Evolutionary conservation across 2,329 filamentous ascomycete genomes (phyloP), one percentile per base, ranked within the genome.

Genomic region (Chlorencoelia australis): DNA sequence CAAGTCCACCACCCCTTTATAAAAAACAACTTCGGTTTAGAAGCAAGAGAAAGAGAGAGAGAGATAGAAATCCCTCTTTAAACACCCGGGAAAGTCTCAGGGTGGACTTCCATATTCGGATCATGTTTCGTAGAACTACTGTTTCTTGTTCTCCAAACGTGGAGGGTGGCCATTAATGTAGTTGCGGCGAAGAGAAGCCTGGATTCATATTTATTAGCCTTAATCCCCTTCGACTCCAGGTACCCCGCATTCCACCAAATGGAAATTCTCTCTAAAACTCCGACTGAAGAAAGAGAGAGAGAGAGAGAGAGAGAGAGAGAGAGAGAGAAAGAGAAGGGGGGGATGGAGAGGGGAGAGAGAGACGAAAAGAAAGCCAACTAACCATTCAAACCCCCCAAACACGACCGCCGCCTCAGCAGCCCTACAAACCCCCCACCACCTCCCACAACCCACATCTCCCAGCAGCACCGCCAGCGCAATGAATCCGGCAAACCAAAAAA

Each of bases 401-500:
- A 65, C 63, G 13, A 60, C 59, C 4, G 62, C 63, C 11, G 66
- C 67, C 28, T 48, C 41, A 11, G 43, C 39, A 10, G 47, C 46
- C 14, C 43, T 36, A 19, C 51, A 56, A 2, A 42, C 37, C 1
- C 43, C 35, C 41, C 34, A 43, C 5, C 66, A 64, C 27, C 62
- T 66, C 53, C 75, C 78, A 39, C 69, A 63, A 7, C 55, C 59
- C 0, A 73, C 63, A 11, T 71, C 67, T 35, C 72, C 71, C 39
- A 86, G 60, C 37, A 67, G 67, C 14, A 76, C 79, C 0, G 81
- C 85, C 8, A 88, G 60, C 0, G 85, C 84, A 47, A 93, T 78
- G 51, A 86, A 82, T 5, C 85, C 86, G 1, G 81, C 79, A 54
- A 95, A 91, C 87, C 87, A 94, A 66, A 93, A 93, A 39, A 93